phyloP scores from a whole-genome alignment of 805 yeast species.

The Ogataea paraovalis region DNA sequence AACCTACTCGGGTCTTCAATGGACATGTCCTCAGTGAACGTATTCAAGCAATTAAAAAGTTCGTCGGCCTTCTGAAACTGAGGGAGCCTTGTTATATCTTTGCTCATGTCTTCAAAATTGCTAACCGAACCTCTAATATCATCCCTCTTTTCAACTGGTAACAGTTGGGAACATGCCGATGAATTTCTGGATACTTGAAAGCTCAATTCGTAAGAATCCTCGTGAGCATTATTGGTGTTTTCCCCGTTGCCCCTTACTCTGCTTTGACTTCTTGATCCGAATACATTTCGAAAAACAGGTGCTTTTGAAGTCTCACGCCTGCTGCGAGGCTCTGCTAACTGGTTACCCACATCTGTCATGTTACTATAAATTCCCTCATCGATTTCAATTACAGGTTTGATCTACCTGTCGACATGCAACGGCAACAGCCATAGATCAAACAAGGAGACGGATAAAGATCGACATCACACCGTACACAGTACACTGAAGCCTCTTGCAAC shows the following conservation, averaged over 20 bases:
- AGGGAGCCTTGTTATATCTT: slow-evolving; percentile 26
- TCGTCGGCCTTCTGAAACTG: slow-evolving; percentile 27
- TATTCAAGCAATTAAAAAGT: slow-evolving; percentile 23
- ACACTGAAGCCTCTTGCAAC: too few species aligned
- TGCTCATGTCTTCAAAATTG: slow-evolving; percentile 25
- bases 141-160: slow-evolving; percentile 2
- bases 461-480: too few species aligned
- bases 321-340: too few species aligned
- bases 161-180: background rate
- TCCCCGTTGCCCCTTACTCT: background rate
- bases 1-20: slow-evolving; percentile 10
- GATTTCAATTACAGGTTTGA: too few species aligned
- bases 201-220: background rate
- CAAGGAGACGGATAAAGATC: too few species aligned
- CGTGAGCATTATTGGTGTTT: background rate
- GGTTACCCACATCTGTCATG: too few species aligned
- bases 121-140: slow-evolving; percentile 19
- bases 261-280: background rate
- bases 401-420: too few species aligned
- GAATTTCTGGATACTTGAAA: background rate
- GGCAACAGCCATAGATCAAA: too few species aligned
- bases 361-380: too few species aligned
- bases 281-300: background rate
- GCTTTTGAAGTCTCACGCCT: background rate
- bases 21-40: slow-evolving; percentile 13